Percentiles rank a stretch among this genome's conserved stretches.
These are phyloP conservation scores for Botrytis galanthina DNA, from an alignment of 2,329 filamentous ascomycete species.

Conservation along the genomic window DNA sequence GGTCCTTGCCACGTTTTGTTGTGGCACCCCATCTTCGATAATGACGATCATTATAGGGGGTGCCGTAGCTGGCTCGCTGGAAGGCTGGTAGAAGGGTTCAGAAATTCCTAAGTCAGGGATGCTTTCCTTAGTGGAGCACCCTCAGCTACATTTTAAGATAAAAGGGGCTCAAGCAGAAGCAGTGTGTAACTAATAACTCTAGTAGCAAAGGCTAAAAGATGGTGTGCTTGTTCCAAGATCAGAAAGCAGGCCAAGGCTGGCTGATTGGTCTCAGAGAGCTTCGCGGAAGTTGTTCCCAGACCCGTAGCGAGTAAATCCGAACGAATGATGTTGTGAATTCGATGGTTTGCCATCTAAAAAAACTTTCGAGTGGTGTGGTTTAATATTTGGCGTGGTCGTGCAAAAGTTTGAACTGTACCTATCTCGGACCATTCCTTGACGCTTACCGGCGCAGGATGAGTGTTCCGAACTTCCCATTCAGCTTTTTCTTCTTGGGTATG, in stretches of 20 bases:
- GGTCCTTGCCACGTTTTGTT: conserved; percentile 17
- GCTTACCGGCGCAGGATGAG: neutral
- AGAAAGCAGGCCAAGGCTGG: neutral
- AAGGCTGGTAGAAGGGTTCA: conserved; percentile 4
- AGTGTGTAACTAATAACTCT: neutral
- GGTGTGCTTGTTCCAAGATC: conserved; percentile 3
- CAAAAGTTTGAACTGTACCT: neutral
- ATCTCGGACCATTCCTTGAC: neutral
- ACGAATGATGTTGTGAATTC: conserved; percentile 4
- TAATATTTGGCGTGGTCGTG: conserved; percentile 7
- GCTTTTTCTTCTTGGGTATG: neutral
- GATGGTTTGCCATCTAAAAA: neutral
- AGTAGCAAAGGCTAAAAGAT: conserved; percentile 1
- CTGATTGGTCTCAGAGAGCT: conserved; percentile 5
- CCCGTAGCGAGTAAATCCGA: conserved; percentile 2
- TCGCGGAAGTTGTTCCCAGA: conserved; percentile 16
- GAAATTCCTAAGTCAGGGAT: neutral
- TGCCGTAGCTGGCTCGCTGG: conserved; percentile 9
- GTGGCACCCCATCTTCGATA: conserved; percentile 17
- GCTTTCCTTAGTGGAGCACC: neutral
- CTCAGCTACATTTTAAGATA: conserved; percentile 6
- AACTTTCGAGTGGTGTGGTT: conserved; percentile 9
- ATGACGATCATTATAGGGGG: conserved; percentile 18
- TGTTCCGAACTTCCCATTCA: conserved; percentile 1
- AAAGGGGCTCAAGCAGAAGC: conserved; percentile 16